These are phyloP conservation scores for Suillus occidentalis DNA, from an alignment of 768 basidiomycete genomes.

Conservation along the genomic window DNA sequence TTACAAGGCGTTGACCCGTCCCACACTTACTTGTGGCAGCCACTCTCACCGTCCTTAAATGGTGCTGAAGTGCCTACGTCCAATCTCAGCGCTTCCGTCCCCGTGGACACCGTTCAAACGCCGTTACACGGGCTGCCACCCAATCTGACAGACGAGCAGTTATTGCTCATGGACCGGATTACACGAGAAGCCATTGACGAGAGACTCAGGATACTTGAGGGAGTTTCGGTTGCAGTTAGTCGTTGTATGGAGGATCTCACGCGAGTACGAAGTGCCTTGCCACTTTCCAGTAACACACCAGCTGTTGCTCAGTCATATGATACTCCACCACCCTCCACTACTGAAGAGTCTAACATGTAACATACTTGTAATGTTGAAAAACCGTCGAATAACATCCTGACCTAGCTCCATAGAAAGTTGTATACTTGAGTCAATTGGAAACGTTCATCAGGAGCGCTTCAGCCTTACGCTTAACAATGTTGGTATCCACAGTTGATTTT, in stretches of 20 bases:
- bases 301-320: neutral
- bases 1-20: neutral
- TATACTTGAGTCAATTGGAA: neutral
- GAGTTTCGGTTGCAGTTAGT: conserved; percentile 72
- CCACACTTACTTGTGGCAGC: conserved; percentile 1
- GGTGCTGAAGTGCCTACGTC: neutral
- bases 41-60: conserved; percentile 13
- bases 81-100: neutral
- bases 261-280: conserved; percentile 71
- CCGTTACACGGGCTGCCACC: conserved; percentile 4
- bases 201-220: conserved; percentile 73
- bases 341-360: neutral
- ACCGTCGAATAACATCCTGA: neutral
- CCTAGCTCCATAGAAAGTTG: neutral
- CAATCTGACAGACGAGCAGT: conserved; percentile 59
- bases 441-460: conserved; percentile 36
- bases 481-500: conserved; percentile 55
- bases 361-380: neutral
- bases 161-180: conserved; percentile 60
- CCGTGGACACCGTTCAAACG: neutral
- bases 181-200: conserved; percentile 86
- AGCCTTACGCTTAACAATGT: conserved; percentile 54
- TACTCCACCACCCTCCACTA: neutral
- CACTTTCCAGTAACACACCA: conserved; percentile 31
- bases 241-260: conserved; percentile 79